Percentiles rank a stretch among this genome's conserved stretches.
Evolutionary conservation across 2,329 filamentous ascomycete species (phyloP).

Genomic region (Acrodontium crateriforme): DNA sequence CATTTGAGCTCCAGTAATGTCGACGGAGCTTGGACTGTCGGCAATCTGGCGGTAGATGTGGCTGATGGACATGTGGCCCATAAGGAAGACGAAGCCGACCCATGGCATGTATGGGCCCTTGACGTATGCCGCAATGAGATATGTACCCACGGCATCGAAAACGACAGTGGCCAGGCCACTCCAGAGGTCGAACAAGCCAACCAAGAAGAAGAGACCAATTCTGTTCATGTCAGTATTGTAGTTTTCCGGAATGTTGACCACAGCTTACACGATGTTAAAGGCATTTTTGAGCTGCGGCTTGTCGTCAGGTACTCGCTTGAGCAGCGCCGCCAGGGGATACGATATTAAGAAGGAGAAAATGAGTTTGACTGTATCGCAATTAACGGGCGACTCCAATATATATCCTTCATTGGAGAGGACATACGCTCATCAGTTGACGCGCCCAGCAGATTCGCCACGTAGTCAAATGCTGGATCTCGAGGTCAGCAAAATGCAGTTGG

Average conservation of each 20-base stretch:
- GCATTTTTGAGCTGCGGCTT: conserved; percentile 75
- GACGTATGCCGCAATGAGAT: conserved; percentile 69
- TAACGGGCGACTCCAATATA: background rate
- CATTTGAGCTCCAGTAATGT: conserved; percentile 95
- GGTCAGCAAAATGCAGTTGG: conserved; percentile 6
- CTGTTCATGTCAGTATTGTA: conserved; percentile 31
- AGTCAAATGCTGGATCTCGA: conserved; percentile 43
- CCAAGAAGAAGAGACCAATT: conserved; percentile 75
- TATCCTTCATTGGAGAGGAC: conserved; percentile 10
- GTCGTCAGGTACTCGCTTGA: conserved; percentile 81
- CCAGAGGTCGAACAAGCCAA: conserved; percentile 92
- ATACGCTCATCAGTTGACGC: conserved; percentile 52
- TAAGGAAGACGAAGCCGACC: conserved; percentile 84
- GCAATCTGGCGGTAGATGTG: conserved; percentile 70
- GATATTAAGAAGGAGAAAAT: conserved; percentile 82
- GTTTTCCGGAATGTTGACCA: too few relatives aligned
- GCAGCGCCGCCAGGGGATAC: conserved; percentile 73
- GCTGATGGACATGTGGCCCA: conserved; percentile 87
- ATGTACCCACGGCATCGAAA: conserved; percentile 66
- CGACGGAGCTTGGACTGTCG: conserved; percentile 52
- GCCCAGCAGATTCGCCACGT: conserved; percentile 42
- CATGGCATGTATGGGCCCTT: conserved; percentile 93
- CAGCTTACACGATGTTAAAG: conserved; percentile 64
- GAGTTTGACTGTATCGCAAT: conserved; percentile 61
- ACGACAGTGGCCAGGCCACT: conserved; percentile 63